Base-by-base conservation (phyloP, 1,284 basidiomycete species). In the Ceratobasidium sp. region DNA sequence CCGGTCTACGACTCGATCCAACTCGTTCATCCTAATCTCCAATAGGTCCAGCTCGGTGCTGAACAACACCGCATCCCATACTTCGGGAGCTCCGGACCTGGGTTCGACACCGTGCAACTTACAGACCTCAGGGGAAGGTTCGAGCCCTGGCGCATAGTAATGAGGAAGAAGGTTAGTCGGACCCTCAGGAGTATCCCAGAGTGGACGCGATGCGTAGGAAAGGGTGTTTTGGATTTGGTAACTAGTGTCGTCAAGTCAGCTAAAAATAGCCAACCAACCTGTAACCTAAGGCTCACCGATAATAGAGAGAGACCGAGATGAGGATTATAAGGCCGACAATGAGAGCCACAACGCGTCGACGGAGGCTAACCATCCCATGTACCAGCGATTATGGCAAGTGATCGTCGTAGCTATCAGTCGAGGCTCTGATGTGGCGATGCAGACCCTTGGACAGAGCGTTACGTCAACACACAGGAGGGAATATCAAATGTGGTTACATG, bases 41-140 rank as follows among this genome's bases (percentile, higher is more conserved):
- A 91, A 77, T 68, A 91, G 77, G 75, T 91, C 89, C 34, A 91
- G 78, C 77, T 91, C 89, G 70, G 83, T 86, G 77, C 83, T 85
- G 78, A 86, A 81, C 42, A 87, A 80, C 38, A 89, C 81, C 1
- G 87, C 86, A 74, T 89, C 88, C 79, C 77, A 79, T 12, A 80
- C 74, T 27, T 75, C 72, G 8, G 75, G 73, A 29, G 74, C 71
- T 47, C 8, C 1, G 8, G 34, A 49, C 3, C 85, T 78, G 69
- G 74, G 69, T 13, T 78, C 72, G 86, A 86, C 88, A 27, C 84
- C 83, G 73, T 90, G 87, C 25, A 88, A 74, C 22, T 72, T 65
- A 74, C 88, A 89, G 29, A 81, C 78, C 71, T 82, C 75, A 13
- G 74, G 75, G 60, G 84, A 79, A 73, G 83, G 79, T 35, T 72